These are phyloP conservation scores for Carex scoparia DNA, from an alignment of 176 grass and related monocot genomes.

Conservation along the genomic window DNA sequence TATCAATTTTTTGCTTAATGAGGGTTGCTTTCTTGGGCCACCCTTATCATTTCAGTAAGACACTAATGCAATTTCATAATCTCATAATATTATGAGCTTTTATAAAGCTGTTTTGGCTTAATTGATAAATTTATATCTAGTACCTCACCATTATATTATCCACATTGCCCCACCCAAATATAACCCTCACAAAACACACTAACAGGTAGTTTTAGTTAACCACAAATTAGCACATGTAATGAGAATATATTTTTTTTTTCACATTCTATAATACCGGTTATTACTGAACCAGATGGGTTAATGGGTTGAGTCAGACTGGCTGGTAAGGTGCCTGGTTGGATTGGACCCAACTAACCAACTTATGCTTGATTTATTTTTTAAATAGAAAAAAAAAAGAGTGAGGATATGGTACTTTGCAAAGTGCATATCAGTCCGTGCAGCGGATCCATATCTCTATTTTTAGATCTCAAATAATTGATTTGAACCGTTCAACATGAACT, in stretches of 20 bases:
- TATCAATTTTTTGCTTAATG: neutral
- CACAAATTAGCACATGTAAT: constrained; percentile 2
- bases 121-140: neutral
- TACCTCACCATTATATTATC: neutral
- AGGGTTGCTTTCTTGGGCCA: neutral
- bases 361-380: neutral
- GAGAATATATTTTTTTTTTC: neutral
- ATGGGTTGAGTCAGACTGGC: neutral
- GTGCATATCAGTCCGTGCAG: too few species aligned
- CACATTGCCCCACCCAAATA: neutral
- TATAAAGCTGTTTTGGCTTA: neutral
- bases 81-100: neutral
- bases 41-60: neutral
- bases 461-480: too few species aligned
- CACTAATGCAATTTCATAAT: constrained; percentile 13
- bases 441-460: too few species aligned
- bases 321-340: neutral
- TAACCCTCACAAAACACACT: neutral
- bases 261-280: neutral
- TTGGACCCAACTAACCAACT: neutral
- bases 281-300: neutral
- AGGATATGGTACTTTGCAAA: too few species aligned
- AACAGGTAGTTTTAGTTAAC: neutral
- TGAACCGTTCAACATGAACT: too few species aligned
- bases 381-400: neutral